Evolutionary conservation across 306 rosid species (phyloP), one percentile per base, ranked within the genome.

Genomic region (Fragaria nilgerrensis): DNA sequence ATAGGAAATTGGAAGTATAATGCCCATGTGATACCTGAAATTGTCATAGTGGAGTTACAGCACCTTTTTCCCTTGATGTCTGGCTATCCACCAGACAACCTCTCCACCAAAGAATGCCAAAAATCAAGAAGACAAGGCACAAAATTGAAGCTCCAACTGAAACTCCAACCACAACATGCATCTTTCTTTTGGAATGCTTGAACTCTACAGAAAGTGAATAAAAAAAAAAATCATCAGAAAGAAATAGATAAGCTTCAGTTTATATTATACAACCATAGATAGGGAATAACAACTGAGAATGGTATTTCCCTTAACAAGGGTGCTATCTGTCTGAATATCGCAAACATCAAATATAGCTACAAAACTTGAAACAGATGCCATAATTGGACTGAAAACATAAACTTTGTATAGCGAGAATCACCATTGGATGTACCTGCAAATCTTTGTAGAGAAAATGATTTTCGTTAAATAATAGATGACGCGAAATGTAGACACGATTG

Each of bases 31-130:
- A 27, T 29, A 71, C 45, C 2, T 19, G 12, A 71, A 50, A 20
- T 29, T 32, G 29, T 2, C 41, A 19, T 6, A 39, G 37, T 9
- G 25, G 9, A 47, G 17, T 23, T 23, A 2, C 34, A 22, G 7
- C 23, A 74, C 77, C 77, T 74, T 59, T 13, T 58, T 59, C 55
- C n/a, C 77, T 41, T 59, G 77, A 74, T 27, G 41, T 25, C 44
- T 59, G 5, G 27, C 68, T 74, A 25, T 27, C 43, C 1, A 55
- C 23, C 0, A 74, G 25, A 58, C 43, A 2, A 25, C 43, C 56
- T 16, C 5, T 58, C 77, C 77, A 59, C 69, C 77, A 25, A n/a
- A 74, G 43, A 74, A 73, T 55, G 10, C 67, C 50, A 13, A 39
- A 55, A 39, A 59, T 10, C 10, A 74, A 16, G 56, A 74, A 59